Evolutionary conservation across 331 rosid genomes (phyloP).

Genomic region (Quercus phellos): DNA sequence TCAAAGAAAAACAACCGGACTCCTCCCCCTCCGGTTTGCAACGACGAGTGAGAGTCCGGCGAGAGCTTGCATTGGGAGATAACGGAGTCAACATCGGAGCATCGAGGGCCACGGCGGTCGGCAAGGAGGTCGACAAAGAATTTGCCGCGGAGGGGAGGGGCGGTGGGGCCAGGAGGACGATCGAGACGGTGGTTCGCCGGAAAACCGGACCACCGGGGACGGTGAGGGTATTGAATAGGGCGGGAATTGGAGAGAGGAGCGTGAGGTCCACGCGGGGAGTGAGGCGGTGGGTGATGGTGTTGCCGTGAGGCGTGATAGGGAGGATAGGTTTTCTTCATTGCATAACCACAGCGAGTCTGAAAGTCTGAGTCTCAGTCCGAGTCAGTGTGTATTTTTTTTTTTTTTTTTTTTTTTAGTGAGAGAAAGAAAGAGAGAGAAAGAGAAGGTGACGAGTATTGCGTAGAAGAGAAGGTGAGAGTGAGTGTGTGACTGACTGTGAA

Average conservation of each 20-base stretch:
- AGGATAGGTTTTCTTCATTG: constrained; percentile 34
- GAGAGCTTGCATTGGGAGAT: constrained; percentile 31
- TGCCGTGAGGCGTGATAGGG: background rate
- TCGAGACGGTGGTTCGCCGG: constrained; percentile 3
- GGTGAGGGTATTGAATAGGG: background rate
- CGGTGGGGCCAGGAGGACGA: constrained; percentile 7
- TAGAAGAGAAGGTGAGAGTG: too few relatives aligned
- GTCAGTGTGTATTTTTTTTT: background rate
- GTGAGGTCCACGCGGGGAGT: background rate
- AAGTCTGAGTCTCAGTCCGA: background rate
- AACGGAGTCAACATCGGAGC: constrained; percentile 25
- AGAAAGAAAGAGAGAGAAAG: background rate
- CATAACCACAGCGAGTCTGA: background rate
- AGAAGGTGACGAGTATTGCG: background rate
- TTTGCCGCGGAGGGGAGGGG: constrained; percentile 7
- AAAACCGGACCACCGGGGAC: background rate
- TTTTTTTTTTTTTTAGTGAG: background rate
- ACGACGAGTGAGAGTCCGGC: constrained; percentile 19
- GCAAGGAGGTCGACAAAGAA: constrained; percentile 40
- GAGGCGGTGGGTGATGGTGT: background rate
- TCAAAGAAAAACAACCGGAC: constrained; percentile 30
- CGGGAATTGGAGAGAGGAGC: constrained; percentile 1
- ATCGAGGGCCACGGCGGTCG: constrained; percentile 7
- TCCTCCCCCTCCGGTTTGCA: constrained; percentile 29
- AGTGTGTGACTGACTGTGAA: too few relatives aligned